Percentiles rank a stretch among this genome's conserved stretches.
These are phyloP conservation scores for Penicillium riverlandense DNA, from an alignment of 495 filamentous ascomycete species.

Conservation along the genomic window DNA sequence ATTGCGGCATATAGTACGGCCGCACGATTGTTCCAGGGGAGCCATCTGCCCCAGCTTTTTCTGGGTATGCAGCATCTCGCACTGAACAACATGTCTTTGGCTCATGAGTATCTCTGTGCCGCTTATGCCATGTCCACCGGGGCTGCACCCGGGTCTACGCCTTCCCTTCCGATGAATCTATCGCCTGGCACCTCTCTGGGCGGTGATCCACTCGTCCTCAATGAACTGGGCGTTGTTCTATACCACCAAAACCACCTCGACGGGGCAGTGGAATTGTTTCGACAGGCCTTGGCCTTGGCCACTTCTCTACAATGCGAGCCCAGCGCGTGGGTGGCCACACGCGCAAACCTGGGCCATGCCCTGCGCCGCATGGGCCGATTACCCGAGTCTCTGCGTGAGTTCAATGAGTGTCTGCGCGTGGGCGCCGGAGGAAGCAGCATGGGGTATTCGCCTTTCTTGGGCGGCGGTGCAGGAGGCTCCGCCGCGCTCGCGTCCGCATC, in stretches of 20 bases:
- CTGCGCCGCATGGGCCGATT: constrained; percentile 65
- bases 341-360: constrained; percentile 84
- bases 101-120: constrained; percentile 90
- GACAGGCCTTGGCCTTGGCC: constrained; percentile 65
- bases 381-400: constrained; percentile 66
- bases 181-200: constrained; percentile 50
- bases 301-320: constrained; percentile 74
- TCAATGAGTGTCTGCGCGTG: constrained; percentile 72
- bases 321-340: constrained; percentile 77
- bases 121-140: constrained; percentile 68
- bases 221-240: constrained; percentile 89
- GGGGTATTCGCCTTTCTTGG: constrained; percentile 35
- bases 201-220: constrained; percentile 80
- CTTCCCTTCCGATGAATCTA: constrained; percentile 16
- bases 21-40: constrained; percentile 91
- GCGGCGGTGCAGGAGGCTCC: constrained; percentile 27
- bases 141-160: constrained; percentile 32
- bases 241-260: constrained; percentile 83
- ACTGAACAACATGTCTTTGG: constrained; percentile 87
- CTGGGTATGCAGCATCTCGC: constrained; percentile 97
- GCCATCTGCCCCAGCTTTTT: constrained; percentile 92
- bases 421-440: constrained; percentile 62
- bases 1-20: constrained; percentile 97
- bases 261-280: constrained; percentile 66
- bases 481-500: constrained; percentile 25